phyloP scores from a whole-genome alignment of 768 basidiomycete genomes.

The Xerocomellus dryophilus region DNA sequence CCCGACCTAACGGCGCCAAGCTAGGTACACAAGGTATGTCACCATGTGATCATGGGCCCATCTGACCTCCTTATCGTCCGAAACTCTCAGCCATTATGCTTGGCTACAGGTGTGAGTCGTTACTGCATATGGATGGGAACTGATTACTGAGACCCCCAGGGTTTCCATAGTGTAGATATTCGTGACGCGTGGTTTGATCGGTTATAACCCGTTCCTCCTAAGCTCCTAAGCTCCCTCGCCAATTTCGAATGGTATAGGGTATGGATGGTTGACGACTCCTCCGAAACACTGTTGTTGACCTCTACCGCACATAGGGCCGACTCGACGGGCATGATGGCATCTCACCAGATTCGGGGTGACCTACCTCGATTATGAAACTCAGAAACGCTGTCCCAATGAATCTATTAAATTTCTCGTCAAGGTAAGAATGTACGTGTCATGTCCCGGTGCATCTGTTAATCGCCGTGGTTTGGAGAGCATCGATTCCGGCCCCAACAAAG shows the following conservation, averaged over 20 bases:
- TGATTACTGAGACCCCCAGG: constrained; percentile 38
- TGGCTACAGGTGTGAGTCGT: constrained; percentile 62
- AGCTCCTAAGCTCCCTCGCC: constrained; percentile 63
- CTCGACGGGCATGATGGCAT: too few relatives aligned
- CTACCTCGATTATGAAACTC: constrained; percentile 69
- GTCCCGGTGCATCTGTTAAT: neutral
- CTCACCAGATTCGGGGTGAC: constrained; percentile 66
- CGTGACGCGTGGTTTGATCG: too few relatives aligned
- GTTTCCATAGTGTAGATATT: constrained; percentile 35
- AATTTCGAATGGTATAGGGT: constrained; percentile 67
- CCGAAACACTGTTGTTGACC: neutral
- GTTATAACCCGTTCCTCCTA: constrained; percentile 18
- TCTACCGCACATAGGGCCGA: constrained; percentile 44
- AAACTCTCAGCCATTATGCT: constrained; percentile 47
- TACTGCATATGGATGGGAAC: neutral
- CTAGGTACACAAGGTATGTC: constrained; percentile 57
- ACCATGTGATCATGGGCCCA: neutral
- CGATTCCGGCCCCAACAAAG: too few relatives aligned
- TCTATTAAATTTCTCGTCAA: constrained; percentile 56
- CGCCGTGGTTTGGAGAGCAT: constrained; percentile 31
- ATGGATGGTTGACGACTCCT: neutral
- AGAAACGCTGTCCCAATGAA: constrained; percentile 62
- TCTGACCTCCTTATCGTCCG: neutral
- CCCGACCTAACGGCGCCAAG: constrained; percentile 58
- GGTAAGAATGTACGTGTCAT: constrained; percentile 31